Evolutionary conservation across 345 rosid species (phyloP).

Genomic region (Camelina hispida): DNA sequence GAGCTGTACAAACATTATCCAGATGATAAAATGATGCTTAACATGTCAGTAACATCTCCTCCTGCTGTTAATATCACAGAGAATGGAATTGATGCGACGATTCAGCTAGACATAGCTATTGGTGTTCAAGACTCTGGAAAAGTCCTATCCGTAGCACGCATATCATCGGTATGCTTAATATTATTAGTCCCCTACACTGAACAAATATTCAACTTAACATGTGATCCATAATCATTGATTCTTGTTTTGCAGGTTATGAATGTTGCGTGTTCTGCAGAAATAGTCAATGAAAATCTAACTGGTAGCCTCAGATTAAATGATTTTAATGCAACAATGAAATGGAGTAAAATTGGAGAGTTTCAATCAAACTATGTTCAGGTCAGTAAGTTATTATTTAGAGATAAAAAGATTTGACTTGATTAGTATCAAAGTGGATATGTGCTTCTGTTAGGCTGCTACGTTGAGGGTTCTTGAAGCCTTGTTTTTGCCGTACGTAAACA

Average conservation of each 20-base stretch:
- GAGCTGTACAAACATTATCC: conserved; percentile 65
- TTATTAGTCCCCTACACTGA: conserved; percentile 4
- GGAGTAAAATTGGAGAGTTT: conserved; percentile 64
- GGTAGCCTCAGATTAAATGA: conserved; percentile 53
- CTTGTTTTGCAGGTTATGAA: conserved; percentile 51
- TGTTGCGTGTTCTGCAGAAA: conserved; percentile 56
- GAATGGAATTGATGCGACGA: conserved; percentile 48
- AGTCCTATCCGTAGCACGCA: conserved; percentile 59
- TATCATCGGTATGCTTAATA: conserved; percentile 59
- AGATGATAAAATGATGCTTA: conserved; percentile 57
- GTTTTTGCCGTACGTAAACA: conserved; percentile 64
- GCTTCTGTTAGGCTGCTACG: conserved; percentile 50
- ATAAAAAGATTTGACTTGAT: not conserved
- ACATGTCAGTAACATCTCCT: conserved; percentile 57
- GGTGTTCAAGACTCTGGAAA: conserved; percentile 56
- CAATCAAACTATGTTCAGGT: conserved; percentile 61
- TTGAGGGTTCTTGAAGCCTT: conserved; percentile 51
- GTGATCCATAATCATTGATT: conserved; percentile 2
- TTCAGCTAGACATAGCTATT: conserved; percentile 54
- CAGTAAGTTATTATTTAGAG: not conserved
- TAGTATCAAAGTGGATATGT: conserved; percentile 17
- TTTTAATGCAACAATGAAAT: conserved; percentile 56
- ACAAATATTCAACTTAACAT: conserved; percentile 5
- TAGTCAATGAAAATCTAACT: conserved; percentile 53
- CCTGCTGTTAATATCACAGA: conserved; percentile 53